Conservation (phyloP, 2,329 filamentous ascomycete species). For the Botrytis hyacinthi region DNA sequence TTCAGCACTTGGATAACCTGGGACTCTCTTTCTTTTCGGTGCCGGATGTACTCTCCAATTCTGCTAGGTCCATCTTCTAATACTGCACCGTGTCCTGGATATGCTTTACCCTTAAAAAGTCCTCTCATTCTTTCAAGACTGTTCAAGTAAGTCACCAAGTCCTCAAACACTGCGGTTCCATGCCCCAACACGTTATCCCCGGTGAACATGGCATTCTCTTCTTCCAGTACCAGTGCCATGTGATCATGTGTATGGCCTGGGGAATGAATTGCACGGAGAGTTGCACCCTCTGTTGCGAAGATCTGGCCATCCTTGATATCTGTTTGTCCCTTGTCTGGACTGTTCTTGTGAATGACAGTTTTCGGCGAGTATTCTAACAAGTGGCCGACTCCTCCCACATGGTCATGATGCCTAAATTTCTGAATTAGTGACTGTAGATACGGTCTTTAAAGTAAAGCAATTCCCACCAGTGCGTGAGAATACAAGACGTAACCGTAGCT, state of each 20-base stretch:
- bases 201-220: constrained; percentile 82
- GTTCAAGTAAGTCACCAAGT: constrained; percentile 65
- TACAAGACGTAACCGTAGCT: constrained; percentile 63
- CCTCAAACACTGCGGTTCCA: constrained; percentile 81
- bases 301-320: constrained; percentile 56
- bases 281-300: constrained; percentile 59
- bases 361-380: constrained; percentile 62
- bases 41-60: constrained; percentile 78
- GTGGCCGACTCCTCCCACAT: constrained; percentile 72
- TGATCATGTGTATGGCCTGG: constrained; percentile 83
- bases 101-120: constrained; percentile 66
- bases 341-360: constrained; percentile 64
- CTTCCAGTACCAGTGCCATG: constrained; percentile 71
- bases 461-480: constrained; percentile 80
- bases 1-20: constrained; percentile 69
- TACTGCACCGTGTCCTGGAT: constrained; percentile 84
- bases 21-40: constrained; percentile 75
- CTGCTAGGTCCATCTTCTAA: constrained; percentile 69
- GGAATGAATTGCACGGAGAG: constrained; percentile 62
- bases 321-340: constrained; percentile 52
- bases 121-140: constrained; percentile 68
- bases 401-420: constrained; percentile 64
- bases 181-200: constrained; percentile 88
- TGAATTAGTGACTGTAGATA: not conserved
- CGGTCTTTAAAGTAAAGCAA: not conserved